Conservation (phyloP, 345 rosid genomes). For the Theobroma cacao region DNA sequence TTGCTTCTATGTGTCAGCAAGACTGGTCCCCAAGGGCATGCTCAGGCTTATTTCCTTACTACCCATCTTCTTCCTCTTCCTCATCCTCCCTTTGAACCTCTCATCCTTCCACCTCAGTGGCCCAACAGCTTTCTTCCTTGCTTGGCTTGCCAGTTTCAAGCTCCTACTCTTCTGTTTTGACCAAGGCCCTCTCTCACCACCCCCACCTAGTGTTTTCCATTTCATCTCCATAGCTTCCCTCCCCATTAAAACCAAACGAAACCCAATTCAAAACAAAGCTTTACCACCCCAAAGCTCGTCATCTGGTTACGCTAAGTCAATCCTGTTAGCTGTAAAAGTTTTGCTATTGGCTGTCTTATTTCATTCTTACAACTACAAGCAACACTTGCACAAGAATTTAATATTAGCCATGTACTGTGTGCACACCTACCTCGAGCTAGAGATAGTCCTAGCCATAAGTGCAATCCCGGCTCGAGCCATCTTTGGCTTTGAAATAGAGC, state of each 20-base stretch:
- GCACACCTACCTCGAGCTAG: constrained; percentile 42
- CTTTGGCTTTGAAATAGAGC: constrained; percentile 52
- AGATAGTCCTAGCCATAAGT: constrained; percentile 29
- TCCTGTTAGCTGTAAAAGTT: constrained; percentile 33
- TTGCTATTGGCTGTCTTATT: constrained; percentile 29
- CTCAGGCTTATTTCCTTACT: constrained; percentile 50
- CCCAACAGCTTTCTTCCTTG: constrained; percentile 40
- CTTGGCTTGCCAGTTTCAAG: constrained; percentile 61
- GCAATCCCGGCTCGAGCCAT: constrained; percentile 39
- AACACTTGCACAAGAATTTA: constrained; percentile 24
- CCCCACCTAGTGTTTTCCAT: constrained; percentile 36
- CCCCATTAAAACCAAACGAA: constrained; percentile 44
- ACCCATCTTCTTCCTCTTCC: constrained; percentile 43
- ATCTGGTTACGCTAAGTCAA: not conserved
- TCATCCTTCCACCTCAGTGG: constrained; percentile 30
- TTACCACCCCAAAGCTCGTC: not conserved
- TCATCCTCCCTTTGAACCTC: constrained; percentile 48
- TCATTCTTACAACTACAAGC: constrained; percentile 31
- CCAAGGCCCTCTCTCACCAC: constrained; percentile 56
- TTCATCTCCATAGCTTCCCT: constrained; percentile 59
- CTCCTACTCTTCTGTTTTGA: constrained; percentile 67
- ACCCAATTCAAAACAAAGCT: not conserved
- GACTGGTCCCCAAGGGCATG: constrained; percentile 38
- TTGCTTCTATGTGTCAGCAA: constrained; percentile 44
- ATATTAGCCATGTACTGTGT: constrained; percentile 33